Base-by-base conservation (phyloP, 2,329 filamentous ascomycete species). In the Neophaeococcomyces aloes region DNA sequence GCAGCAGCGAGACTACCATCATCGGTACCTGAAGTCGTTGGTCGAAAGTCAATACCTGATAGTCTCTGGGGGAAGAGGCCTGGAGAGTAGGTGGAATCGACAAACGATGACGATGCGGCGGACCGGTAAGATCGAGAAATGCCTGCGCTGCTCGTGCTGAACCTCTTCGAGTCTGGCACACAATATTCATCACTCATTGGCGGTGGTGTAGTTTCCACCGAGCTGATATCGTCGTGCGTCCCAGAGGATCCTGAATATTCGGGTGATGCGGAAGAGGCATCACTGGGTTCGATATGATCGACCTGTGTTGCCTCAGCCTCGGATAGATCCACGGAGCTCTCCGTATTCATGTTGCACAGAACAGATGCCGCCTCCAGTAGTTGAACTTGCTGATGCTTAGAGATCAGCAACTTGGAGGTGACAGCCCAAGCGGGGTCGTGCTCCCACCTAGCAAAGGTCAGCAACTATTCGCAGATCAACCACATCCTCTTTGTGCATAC, bases 321-420 rank as follows among this genome's bases (percentile, higher is more conserved):
- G 47, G 81, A 78, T 21, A 79, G 77, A 45, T 80, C 77, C 15
- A 79, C 76, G 35, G 79, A 74, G 37, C 71, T 72, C 49, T 82
- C 73, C 45, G 68, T 61, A 58, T 79, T 95, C 88, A 98, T 96
- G 59, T 80, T 81, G 47, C 96, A 82, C 52, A 98, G 72, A 41
- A 96, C 91, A n/a, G 87, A 94, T 30, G 91, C 91, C 31, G 91
- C 91, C 67, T 98, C 91, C 48, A 98, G 76, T 48, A 98, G 76
- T 65, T 98, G 91, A 42, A 98, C 91, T 70, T 98, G 91, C 68
- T 98, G 91, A 65, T 98, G 91, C 75, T 98, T 98, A 57, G 89
- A 96, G 57, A 98, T 96, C 62, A 96, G 80, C 61, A 96, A 74
- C 69, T 96, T 96, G 56, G 91, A 96, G 44, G 91, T 98, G 63